phyloP scores from a whole-genome alignment of 805 yeast genomes.

The Trichomonascus vanleenenianus region DNA sequence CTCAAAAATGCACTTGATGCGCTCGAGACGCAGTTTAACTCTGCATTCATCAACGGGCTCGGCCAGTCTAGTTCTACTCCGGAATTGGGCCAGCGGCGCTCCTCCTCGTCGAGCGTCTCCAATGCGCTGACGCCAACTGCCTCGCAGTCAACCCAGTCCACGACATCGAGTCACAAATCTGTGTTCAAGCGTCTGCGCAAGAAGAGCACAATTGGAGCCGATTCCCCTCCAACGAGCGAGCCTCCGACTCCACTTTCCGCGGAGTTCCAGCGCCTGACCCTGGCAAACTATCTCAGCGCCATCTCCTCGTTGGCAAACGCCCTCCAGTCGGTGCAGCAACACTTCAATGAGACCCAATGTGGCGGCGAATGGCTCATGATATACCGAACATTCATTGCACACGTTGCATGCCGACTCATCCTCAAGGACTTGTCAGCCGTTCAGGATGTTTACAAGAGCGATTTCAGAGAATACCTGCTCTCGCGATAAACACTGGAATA shows the following conservation, averaged over 20 bases:
- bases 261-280: background rate
- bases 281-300: slow-evolving; percentile 6
- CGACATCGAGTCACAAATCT: background rate
- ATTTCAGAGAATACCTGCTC: slow-evolving; percentile 8
- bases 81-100: background rate
- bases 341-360: background rate
- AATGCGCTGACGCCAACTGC: background rate
- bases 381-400: slow-evolving; percentile 9
- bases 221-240: background rate
- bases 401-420: slow-evolving; percentile 11
- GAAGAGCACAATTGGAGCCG: slow-evolving; percentile 3
- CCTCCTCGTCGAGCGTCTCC: background rate
- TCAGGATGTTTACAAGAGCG: slow-evolving; percentile 8
- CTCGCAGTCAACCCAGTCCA: background rate
- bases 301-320: slow-evolving; percentile 5
- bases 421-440: slow-evolving; percentile 9
- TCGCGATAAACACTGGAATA: background rate
- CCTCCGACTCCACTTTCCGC: background rate
- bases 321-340: slow-evolving; percentile 7
- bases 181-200: slow-evolving; percentile 7
- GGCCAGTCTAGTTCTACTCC: background rate
- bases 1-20: slow-evolving; percentile 3
- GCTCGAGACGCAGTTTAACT: slow-evolving; percentile 8
- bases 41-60: slow-evolving; percentile 7
- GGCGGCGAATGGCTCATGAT: slow-evolving; percentile 7